Evolutionary conservation across 2,329 filamentous ascomycete species (phyloP).

Genomic region (Cordyceps militaris): DNA sequence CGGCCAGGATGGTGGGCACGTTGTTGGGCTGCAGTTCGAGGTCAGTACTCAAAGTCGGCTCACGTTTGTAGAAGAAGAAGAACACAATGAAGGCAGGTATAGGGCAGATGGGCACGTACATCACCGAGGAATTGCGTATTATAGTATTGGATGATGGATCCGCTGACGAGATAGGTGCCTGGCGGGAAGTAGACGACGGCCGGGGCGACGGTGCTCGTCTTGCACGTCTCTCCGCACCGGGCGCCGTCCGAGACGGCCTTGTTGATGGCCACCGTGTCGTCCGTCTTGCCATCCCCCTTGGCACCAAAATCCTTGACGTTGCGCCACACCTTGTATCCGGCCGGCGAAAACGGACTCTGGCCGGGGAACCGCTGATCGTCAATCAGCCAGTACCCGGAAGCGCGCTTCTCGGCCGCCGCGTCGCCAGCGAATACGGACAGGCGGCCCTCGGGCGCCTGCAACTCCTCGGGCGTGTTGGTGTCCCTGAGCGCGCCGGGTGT

Average conservation of each 20-base stretch:
- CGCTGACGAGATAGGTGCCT: slow-evolving; percentile 16
- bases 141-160: slow-evolving; percentile 14
- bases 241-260: slow-evolving; percentile 31
- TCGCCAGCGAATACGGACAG: neutral
- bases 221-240: slow-evolving; percentile 24
- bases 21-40: neutral
- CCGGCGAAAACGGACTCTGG: neutral
- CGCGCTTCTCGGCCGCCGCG: neutral
- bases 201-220: slow-evolving; percentile 15
- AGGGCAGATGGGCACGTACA: slow-evolving; percentile 10
- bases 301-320: slow-evolving; percentile 74
- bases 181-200: slow-evolving; percentile 19
- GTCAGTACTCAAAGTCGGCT: too few species aligned
- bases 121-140: slow-evolving; percentile 30
- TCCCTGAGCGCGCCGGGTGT: neutral
- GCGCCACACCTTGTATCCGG: slow-evolving; percentile 49
- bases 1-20: neutral
- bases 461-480: neutral
- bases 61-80: too few species aligned
- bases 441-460: neutral
- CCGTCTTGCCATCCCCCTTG: slow-evolving; percentile 50
- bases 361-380: neutral
- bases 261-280: slow-evolving; percentile 51
- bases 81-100: too few species aligned
- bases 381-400: neutral